phyloP scores from a whole-genome alignment of 768 basidiomycete species.

The Leccinellum luteum region DNA sequence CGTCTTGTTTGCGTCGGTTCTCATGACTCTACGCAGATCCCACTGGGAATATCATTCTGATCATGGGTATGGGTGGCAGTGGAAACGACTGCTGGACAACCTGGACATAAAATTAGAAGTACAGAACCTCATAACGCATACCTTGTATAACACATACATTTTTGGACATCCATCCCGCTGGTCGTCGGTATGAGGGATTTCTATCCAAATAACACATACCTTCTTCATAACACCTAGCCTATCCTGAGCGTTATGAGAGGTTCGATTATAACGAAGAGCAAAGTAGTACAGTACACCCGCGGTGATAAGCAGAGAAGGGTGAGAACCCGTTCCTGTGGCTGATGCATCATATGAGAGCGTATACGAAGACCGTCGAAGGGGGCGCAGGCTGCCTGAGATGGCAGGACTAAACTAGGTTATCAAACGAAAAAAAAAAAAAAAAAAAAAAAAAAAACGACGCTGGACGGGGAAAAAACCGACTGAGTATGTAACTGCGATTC shows the following conservation, averaged over 20 bases:
- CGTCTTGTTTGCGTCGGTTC: neutral
- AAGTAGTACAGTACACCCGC: neutral
- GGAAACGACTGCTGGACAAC: neutral
- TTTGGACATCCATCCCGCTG: neutral
- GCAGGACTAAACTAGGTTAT: neutral
- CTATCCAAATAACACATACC: neutral
- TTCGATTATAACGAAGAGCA: neutral
- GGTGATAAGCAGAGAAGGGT: neutral
- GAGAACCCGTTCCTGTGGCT: too few species aligned
- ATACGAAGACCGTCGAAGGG: too few species aligned
- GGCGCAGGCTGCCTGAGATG: neutral
- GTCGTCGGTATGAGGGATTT: neutral
- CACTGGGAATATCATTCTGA: conserved; percentile 19
- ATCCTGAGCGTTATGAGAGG: neutral
- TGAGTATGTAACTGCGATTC: too few species aligned
- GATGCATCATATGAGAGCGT: too few species aligned
- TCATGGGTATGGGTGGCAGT: neutral
- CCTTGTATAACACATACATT: neutral
- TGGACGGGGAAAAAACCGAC: neutral
- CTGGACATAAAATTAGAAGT: neutral
- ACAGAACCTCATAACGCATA: neutral
- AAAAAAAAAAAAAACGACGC: neutral
- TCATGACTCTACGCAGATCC: conserved; percentile 12
- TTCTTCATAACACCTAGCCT: neutral
- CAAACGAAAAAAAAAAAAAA: neutral